Evolutionary conservation across 495 filamentous ascomycete species (phyloP).

Genomic region (Melanomma pulvis-pyrius): DNA sequence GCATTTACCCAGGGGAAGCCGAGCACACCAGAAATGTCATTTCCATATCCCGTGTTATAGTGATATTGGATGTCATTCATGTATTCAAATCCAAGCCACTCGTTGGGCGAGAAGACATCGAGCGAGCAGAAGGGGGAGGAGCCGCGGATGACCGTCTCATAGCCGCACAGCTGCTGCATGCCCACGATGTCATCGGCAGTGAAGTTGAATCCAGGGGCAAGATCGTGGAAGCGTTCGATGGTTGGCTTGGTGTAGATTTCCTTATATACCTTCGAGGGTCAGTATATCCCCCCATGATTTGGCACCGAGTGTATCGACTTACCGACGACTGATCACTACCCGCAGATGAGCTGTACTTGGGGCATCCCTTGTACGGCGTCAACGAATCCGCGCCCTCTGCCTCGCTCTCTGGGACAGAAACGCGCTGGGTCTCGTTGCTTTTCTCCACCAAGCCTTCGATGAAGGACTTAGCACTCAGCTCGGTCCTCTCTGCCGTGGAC

Average conservation of each 20-base stretch:
- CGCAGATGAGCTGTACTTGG: constrained; percentile 51
- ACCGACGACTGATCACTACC: constrained; percentile 49
- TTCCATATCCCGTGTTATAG: constrained; percentile 56
- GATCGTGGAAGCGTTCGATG: constrained; percentile 47
- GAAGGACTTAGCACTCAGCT: constrained; percentile 50
- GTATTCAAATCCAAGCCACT: constrained; percentile 56
- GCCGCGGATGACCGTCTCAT: constrained; percentile 54
- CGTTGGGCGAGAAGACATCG: constrained; percentile 52
- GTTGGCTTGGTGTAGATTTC: constrained; percentile 52
- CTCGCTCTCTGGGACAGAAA: constrained; percentile 46
- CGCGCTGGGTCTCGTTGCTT: constrained; percentile 48
- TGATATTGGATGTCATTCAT: constrained; percentile 52
- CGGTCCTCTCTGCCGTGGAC: constrained; percentile 53
- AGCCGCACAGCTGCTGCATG: constrained; percentile 56
- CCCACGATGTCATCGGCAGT: constrained; percentile 53
- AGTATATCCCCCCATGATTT: not conserved
- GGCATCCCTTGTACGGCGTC: constrained; percentile 54
- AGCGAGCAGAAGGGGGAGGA: constrained; percentile 52
- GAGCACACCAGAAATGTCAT: constrained; percentile 46
- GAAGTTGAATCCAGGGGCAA: constrained; percentile 52
- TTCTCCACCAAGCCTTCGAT: constrained; percentile 50
- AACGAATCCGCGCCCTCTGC: constrained; percentile 50
- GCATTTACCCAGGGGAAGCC: constrained; percentile 56
- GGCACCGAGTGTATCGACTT: not conserved
- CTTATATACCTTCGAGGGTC: constrained; percentile 39